These are phyloP conservation scores for Salix exigua DNA, from an alignment of 345 rosid genomes.

Conservation along the genomic window DNA sequence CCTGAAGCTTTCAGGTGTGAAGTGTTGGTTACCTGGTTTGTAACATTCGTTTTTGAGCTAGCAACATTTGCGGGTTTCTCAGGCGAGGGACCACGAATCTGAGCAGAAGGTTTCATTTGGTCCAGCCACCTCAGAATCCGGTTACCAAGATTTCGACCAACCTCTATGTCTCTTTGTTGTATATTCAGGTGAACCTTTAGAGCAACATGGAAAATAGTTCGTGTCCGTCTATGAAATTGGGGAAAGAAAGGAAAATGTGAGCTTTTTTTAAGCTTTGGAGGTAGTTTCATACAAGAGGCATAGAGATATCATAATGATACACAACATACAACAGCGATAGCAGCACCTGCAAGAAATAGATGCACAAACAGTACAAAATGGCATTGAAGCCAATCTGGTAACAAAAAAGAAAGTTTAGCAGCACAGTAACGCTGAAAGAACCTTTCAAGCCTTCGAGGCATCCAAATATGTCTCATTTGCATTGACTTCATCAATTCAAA, in stretches of 20 bases:
- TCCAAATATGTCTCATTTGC: neutral
- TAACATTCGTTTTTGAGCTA: constrained; percentile 31
- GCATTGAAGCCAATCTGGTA: neutral
- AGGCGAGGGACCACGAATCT: constrained; percentile 47
- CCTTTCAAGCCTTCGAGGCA: neutral
- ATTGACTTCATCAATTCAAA: neutral
- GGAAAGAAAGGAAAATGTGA: neutral
- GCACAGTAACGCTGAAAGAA: neutral
- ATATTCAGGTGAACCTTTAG: constrained; percentile 61
- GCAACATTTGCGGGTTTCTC: constrained; percentile 24
- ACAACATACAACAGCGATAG: neutral
- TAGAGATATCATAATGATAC: neutral
- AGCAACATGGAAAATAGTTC: constrained; percentile 56
- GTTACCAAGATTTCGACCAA: constrained; percentile 84
- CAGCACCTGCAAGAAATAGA: neutral
- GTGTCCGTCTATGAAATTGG: constrained; percentile 50
- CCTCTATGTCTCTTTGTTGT: constrained; percentile 80
- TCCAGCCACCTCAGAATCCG: constrained; percentile 85
- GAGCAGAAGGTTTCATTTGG: constrained; percentile 84
- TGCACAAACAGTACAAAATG: neutral
- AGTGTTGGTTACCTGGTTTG: constrained; percentile 32
- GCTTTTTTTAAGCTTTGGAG: neutral
- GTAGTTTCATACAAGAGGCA: neutral
- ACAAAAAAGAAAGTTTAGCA: neutral
- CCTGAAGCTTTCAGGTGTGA: constrained; percentile 39